These are phyloP conservation scores for Hippophae gyantsensis DNA, from an alignment of 306 rosid species.

Conservation along the genomic window DNA sequence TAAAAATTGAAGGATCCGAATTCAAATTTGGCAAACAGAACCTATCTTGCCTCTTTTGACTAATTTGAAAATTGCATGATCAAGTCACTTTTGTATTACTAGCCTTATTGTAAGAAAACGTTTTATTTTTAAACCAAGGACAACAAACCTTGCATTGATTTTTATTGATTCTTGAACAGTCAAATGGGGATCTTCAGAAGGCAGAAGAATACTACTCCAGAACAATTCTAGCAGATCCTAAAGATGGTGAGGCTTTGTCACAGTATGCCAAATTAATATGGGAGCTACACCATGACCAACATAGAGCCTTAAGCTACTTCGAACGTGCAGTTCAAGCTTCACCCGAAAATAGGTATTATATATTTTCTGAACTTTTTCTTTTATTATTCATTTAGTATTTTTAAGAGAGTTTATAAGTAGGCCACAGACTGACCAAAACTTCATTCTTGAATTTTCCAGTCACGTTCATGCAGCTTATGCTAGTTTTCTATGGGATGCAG, in stretches of 20 bases:
- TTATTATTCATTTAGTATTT: not conserved
- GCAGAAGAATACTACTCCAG: constrained; percentile 73
- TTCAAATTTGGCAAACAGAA: no score
- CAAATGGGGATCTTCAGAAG: constrained; percentile 39
- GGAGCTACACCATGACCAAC: constrained; percentile 64
- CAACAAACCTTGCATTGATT: not conserved
- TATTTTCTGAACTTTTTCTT: no score
- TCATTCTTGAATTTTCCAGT: constrained; percentile 34
- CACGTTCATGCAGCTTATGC: constrained; percentile 86
- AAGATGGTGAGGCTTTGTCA: constrained; percentile 65
- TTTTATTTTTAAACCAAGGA: no score
- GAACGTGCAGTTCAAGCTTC: constrained; percentile 75
- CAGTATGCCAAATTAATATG: constrained; percentile 69
- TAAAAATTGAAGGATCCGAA: no score
- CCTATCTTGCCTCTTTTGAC: no score
- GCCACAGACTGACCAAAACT: constrained; percentile 11
- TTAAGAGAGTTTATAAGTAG: not conserved
- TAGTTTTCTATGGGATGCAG: constrained; percentile 73
- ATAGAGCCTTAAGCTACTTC: constrained; percentile 55
- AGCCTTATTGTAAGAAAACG: no score
- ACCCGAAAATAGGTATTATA: constrained; percentile 56
- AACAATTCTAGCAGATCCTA: constrained; percentile 64
- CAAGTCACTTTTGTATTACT: no score
- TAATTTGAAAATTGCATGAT: no score
- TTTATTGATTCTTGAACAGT: constrained; percentile 25